A percentile compares a stretch with the other conserved stretches of the same genome.
Conservation (phyloP, 225 moss, liverwort and hornwort species). For the Anthoceros angustus region DNA sequence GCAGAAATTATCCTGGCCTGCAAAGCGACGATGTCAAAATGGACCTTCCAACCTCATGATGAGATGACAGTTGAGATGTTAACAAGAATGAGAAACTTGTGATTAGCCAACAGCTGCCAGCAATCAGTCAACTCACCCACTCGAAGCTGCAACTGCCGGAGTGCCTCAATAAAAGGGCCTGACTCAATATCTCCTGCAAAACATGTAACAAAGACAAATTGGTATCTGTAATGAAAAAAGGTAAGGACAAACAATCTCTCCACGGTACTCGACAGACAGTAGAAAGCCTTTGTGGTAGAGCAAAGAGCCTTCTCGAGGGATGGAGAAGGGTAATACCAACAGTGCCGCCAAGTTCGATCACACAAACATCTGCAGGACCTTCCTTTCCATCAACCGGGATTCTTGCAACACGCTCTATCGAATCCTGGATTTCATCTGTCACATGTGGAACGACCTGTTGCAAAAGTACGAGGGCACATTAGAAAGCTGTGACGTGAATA, state of each 20-base stretch:
- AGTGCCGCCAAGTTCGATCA: slow-evolving; percentile 86
- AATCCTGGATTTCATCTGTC: slow-evolving; percentile 78
- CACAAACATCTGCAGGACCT: slow-evolving; percentile 82
- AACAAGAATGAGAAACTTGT: neutral
- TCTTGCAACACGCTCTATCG: slow-evolving; percentile 74
- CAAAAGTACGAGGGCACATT: slow-evolving; percentile 1
- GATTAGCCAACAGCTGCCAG: too few relatives aligned
- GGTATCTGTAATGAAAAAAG: neutral
- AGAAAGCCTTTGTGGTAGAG: neutral
- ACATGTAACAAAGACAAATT: neutral
- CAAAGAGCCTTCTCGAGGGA: neutral
- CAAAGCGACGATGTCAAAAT: neutral
- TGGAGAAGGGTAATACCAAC: slow-evolving; percentile 33
- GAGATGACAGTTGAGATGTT: neutral
- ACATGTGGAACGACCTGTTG: slow-evolving; percentile 78
- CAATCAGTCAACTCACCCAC: slow-evolving; percentile 38
- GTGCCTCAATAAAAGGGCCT: slow-evolving; percentile 79
- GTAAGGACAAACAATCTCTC: neutral
- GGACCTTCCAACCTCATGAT: neutral
- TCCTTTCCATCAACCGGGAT: slow-evolving; percentile 74
- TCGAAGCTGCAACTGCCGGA: slow-evolving; percentile 81
- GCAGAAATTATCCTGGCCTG: slow-evolving; percentile 70
- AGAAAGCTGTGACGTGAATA: neutral
- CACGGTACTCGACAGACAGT: neutral
- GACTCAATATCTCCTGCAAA: slow-evolving; percentile 88